Conservation (phyloP, 306 rosid species). For the Fragaria iinumae region DNA sequence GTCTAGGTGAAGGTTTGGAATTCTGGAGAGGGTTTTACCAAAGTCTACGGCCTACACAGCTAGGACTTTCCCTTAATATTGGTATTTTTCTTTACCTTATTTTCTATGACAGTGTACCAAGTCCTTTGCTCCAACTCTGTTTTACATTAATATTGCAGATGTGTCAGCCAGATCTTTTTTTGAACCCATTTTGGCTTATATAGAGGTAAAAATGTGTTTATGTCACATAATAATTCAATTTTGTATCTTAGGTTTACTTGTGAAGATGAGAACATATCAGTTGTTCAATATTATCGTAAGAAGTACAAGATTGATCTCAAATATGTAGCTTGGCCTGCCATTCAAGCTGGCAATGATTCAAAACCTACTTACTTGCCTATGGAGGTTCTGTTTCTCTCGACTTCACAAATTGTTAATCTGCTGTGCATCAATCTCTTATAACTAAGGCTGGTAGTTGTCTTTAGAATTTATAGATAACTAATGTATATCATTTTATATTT, state of each 20-base stretch:
- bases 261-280: conserved; percentile 36
- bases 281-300: conserved; percentile 50
- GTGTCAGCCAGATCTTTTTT: conserved; percentile 67
- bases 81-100: conserved; percentile 32
- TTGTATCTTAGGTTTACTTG: conserved; percentile 47
- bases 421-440: neutral
- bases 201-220: neutral
- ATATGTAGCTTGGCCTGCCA: conserved; percentile 49
- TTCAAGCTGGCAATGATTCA: conserved; percentile 61
- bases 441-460: neutral
- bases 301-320: conserved; percentile 31
- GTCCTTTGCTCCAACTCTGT: neutral
- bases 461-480: neutral
- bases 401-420: neutral
- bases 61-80: conserved; percentile 49
- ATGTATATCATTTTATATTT: neutral
- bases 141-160: conserved; percentile 42
- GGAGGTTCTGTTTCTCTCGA: conserved; percentile 50
- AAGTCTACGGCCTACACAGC: conserved; percentile 39
- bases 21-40: conserved; percentile 10
- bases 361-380: conserved; percentile 63
- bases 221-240: neutral
- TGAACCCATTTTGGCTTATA: conserved; percentile 38
- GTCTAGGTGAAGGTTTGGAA: neutral
- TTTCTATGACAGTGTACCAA: neutral